phyloP scores from a whole-genome alignment of 352 stramenopile genomes.

The Halophytophthora polymorphica region DNA sequence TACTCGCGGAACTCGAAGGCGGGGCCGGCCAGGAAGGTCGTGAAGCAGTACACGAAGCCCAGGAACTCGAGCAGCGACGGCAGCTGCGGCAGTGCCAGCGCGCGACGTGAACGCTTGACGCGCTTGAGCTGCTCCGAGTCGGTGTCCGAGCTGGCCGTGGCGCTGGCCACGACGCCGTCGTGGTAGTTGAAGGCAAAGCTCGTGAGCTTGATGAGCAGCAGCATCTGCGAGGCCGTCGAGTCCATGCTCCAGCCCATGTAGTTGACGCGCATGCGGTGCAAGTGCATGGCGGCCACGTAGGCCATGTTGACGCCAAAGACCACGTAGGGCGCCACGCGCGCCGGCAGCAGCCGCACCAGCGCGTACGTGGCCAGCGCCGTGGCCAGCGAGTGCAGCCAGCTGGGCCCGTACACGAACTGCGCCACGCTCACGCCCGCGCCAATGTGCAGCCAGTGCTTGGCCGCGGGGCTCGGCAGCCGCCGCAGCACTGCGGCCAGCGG shows the following conservation, averaged over 20 bases:
- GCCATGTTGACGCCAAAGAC: conserved; percentile 92
- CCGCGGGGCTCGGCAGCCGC: conserved; percentile 65
- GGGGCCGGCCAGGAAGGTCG: conserved; percentile 93
- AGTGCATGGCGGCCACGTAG: conserved; percentile 91
- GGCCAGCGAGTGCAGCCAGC: conserved; percentile 95
- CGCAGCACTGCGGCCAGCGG: conserved; percentile 90
- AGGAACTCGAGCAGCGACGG: conserved; percentile 94
- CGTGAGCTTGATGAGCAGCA: conserved; percentile 97
- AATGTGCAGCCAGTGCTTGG: conserved; percentile 92
- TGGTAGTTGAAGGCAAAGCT: conserved; percentile 97
- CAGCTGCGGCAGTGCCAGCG: conserved; percentile 66
- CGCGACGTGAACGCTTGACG: conserved; percentile 32
- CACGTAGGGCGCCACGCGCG: conserved; percentile 59
- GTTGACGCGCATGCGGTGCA: conserved; percentile 95
- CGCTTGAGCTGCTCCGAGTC: conserved; percentile 25
- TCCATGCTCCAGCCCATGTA: conserved; percentile 92
- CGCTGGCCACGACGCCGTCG: conserved; percentile 71
- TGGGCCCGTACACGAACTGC: conserved; percentile 90
- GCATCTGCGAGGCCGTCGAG: conserved; percentile 87
- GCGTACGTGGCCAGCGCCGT: conserved; percentile 90
- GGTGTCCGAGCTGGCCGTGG: conserved; percentile 16
- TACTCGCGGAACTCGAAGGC: conserved; percentile 96
- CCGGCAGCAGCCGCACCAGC: conserved; percentile 46
- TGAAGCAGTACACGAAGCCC: conserved; percentile 96
- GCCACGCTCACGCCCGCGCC: conserved; percentile 91